A percentile compares a stretch with the other conserved stretches of the same genome.
Conservation (phyloP, 1,139 yeast genomes). For the Taphrina deformans region DNA sequence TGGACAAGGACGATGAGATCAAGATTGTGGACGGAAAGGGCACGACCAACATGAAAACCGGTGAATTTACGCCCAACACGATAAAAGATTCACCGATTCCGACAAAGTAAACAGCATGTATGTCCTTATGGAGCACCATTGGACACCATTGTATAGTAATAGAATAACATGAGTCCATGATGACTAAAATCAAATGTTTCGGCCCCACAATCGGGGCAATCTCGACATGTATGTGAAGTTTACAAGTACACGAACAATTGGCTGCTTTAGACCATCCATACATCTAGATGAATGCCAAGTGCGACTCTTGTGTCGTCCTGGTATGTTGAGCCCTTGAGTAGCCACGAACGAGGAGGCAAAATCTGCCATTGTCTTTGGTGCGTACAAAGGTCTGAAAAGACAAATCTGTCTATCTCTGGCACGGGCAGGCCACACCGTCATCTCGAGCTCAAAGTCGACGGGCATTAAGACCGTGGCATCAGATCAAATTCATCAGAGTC, state of each 20-base stretch:
- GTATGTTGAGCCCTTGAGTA: no score
- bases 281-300: no score
- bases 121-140: no score
- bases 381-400: conserved; percentile 15
- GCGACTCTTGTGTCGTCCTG: no score
- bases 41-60: conserved; percentile 18
- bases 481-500: conserved; percentile 11
- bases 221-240: no score
- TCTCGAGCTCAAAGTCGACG: conserved; percentile 12
- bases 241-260: no score
- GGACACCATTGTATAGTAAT: neutral
- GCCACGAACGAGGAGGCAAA: no score
- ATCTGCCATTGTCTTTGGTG: conserved; percentile 20
- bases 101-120: neutral
- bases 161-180: neutral
- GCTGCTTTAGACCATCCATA: no score
- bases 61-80: conserved; percentile 15
- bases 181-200: no score
- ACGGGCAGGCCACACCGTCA: conserved; percentile 15
- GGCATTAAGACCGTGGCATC: neutral
- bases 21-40: conserved; percentile 21
- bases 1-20: conserved; percentile 20
- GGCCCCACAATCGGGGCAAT: no score
- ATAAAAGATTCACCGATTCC: conserved; percentile 10
- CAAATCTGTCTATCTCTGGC: conserved; percentile 20